Base-by-base conservation (phyloP, 768 basidiomycete genomes). In the Chalciporus piperatus region DNA sequence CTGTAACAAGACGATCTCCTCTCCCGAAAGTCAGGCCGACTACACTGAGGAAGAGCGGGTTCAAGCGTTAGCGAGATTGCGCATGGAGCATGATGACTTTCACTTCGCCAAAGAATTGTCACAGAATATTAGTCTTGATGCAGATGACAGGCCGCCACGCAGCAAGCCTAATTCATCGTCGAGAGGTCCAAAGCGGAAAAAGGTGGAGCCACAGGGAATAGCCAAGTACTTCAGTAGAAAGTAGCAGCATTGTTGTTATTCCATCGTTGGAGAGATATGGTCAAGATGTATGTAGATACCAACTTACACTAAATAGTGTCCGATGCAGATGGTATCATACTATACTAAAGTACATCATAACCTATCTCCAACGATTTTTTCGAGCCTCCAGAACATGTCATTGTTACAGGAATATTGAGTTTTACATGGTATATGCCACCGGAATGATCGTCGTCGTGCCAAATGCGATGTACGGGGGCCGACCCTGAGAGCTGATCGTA, bases 31-130 rank as follows among this genome's bases (percentile, higher is more conserved):
- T 41, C 54, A 54, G 44, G 19, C 47, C 25, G 47, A 46, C 25
- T 52, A 48, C 40, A 47, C 54, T 45, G 69, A 62, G 47, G 62
- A 58, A 37, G 74, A 62, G 5, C 58, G 40, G 27, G 62, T 56
- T n/a, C 57, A 60, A 44, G 72, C 70, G 55, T 59, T 85, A 33
- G 72, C 67, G 6, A 68, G 68, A 52, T 62, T 81, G 49, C 75
- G 74, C 48, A 58, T 78, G 67, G 95, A 97, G 63, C 95, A 98
- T 59, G 78, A 82, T 32, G 95, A 97, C 69, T 97, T 83, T 67
- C 95, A 98, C 67, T 83, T 92, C 59, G 94, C 95, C 1, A 76
- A 84, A 60, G 87, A 91, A 49, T 64, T 98, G 45, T 78, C 85
- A 19, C 76, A 76, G 22, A 72, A 75, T 22, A 22, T 22, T 4